Evolutionary conservation across 768 basidiomycete species (phyloP).

Genomic region (Leccinum truebloodii): DNA sequence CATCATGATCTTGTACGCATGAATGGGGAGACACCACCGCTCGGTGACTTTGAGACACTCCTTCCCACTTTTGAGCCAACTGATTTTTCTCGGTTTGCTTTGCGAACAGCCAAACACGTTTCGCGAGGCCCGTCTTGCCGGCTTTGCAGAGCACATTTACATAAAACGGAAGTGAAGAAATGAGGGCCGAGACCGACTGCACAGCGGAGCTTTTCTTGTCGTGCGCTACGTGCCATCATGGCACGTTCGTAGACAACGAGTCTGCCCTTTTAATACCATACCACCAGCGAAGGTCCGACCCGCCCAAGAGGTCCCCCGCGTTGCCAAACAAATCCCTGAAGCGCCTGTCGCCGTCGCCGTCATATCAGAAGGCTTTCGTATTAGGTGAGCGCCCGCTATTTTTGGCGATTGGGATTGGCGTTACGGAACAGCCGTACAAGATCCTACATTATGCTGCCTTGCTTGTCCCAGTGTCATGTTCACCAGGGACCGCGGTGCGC

Average conservation of each 20-base stretch:
- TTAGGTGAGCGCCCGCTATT: slow-evolving; percentile 47
- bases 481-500: too few species aligned
- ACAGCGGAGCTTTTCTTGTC: slow-evolving; percentile 37
- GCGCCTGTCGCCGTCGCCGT: slow-evolving; percentile 58
- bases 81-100: slow-evolving; percentile 55
- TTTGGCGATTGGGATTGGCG: slow-evolving; percentile 40
- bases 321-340: slow-evolving; percentile 67
- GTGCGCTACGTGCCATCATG: slow-evolving; percentile 25
- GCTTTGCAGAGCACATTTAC: slow-evolving; percentile 61
- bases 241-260: slow-evolving; percentile 21
- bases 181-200: slow-evolving; percentile 57
- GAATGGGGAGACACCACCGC: slow-evolving; percentile 69
- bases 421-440: slow-evolving; percentile 94
- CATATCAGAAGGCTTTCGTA: slow-evolving; percentile 72
- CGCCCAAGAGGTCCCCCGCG: slow-evolving; percentile 62
- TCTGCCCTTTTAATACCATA: neutral
- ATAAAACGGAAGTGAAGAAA: slow-evolving; percentile 51
- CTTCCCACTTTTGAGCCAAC: slow-evolving; percentile 40
- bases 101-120: slow-evolving; percentile 65
- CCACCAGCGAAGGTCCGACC: slow-evolving; percentile 50
- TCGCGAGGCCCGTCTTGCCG: slow-evolving; percentile 53
- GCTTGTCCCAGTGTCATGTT: slow-evolving; percentile 53
- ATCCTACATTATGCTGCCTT: slow-evolving; percentile 79
- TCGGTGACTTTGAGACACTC: slow-evolving; percentile 23
- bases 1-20: slow-evolving; percentile 75